Percentiles rank a stretch among this genome's conserved stretches.
Conservation (phyloP, 257 asterid genomes). For the Plectranthus barbatus region DNA sequence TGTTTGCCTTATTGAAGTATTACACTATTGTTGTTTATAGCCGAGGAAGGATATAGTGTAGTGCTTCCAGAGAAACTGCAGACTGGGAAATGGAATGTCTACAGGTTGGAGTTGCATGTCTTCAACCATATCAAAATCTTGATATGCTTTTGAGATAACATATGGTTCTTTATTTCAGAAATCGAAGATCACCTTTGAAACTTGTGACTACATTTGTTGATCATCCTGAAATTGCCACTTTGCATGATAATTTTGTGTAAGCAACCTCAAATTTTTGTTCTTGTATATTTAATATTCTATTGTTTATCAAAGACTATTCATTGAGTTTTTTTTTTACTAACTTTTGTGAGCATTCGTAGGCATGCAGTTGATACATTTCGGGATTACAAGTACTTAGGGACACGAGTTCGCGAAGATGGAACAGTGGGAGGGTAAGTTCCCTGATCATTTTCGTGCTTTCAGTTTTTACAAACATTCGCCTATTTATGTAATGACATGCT, state of each 20-base stretch:
- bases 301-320: neutral
- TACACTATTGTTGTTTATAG: conserved; percentile 5
- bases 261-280: conserved; percentile 4
- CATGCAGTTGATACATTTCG: conserved; percentile 34
- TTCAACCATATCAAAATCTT: neutral
- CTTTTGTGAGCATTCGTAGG: conserved; percentile 17
- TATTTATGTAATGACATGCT: conserved; percentile 11
- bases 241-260: conserved; percentile 66
- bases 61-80: conserved; percentile 62
- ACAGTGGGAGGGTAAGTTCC: conserved; percentile 55
- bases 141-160: neutral
- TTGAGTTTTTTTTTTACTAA: neutral
- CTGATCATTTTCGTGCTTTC: neutral
- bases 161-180: conserved; percentile 24
- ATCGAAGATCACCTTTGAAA: conserved; percentile 40
- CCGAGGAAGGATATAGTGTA: conserved; percentile 60
- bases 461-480: neutral
- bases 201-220: conserved; percentile 40
- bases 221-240: conserved; percentile 58
- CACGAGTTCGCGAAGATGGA: conserved; percentile 55
- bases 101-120: conserved; percentile 32
- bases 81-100: conserved; percentile 66
- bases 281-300: neutral
- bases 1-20: neutral
- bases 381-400: conserved; percentile 50